Evolutionary conservation across 2,329 filamentous ascomycete species (phyloP).

Genomic region (Chalaropsis thielavioides): DNA sequence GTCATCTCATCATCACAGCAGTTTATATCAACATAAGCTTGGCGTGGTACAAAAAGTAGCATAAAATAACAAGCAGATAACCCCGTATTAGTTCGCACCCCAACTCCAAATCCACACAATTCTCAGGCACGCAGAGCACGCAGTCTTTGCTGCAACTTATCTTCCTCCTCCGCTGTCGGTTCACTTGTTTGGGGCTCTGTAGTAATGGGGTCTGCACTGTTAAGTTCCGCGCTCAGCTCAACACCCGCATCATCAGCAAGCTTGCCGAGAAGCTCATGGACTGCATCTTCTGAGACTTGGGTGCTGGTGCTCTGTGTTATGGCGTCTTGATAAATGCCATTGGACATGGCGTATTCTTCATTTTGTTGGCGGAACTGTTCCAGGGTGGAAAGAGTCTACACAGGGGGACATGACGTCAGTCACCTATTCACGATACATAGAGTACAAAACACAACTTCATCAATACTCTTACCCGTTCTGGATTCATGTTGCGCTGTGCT

Average conservation of each 20-base stretch:
- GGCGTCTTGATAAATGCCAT: slow-evolving; percentile 72
- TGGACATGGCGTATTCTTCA: slow-evolving; percentile 49
- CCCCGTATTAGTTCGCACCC: background rate
- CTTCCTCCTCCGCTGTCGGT: slow-evolving; percentile 64
- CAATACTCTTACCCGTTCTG: slow-evolving; percentile 33
- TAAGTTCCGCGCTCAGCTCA: slow-evolving; percentile 63
- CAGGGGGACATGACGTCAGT: background rate
- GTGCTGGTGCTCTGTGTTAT: slow-evolving; percentile 62
- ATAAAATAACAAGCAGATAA: slow-evolving; percentile 4
- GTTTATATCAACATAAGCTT: too few relatives aligned
- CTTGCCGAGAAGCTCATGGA: slow-evolving; percentile 72
- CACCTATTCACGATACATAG: background rate
- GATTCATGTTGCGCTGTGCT: slow-evolving; percentile 44
- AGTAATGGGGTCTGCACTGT: slow-evolving; percentile 38
- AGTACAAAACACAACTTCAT: background rate
- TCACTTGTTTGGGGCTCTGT: slow-evolving; percentile 48
- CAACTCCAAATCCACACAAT: background rate
- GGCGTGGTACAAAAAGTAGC: background rate
- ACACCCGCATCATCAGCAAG: slow-evolving; percentile 80
- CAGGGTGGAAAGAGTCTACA: slow-evolving; percentile 41
- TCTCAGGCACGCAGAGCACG: slow-evolving; percentile 38
- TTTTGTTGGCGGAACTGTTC: slow-evolving; percentile 48
- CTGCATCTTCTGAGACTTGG: slow-evolving; percentile 65
- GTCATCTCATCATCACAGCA: too few relatives aligned
- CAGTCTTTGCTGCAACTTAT: slow-evolving; percentile 51